These are phyloP conservation scores for Pyrenopolyporus hunteri DNA, from an alignment of 495 filamentous ascomycete genomes.

Conservation along the genomic window DNA sequence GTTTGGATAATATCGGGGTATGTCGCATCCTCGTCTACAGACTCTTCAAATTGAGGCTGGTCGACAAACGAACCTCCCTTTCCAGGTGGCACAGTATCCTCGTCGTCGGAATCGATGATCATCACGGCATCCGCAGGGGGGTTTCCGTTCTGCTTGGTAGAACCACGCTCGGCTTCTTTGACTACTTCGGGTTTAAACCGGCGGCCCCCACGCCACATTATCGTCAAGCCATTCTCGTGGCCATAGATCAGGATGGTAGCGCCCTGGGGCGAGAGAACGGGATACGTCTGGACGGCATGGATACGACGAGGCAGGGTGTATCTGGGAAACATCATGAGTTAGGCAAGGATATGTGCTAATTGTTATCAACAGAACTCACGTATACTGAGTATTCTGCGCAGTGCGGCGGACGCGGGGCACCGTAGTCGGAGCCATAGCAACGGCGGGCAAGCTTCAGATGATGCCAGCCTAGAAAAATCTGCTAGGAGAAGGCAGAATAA, in stretches of 20 bases:
- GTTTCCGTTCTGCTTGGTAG: slow-evolving; percentile 50
- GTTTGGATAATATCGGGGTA: slow-evolving; percentile 65
- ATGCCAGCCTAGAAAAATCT: background rate
- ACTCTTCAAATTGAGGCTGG: slow-evolving; percentile 57
- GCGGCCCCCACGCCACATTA: slow-evolving; percentile 82
- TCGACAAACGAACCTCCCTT: slow-evolving; percentile 44
- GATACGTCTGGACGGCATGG: slow-evolving; percentile 75
- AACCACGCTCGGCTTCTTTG: slow-evolving; percentile 39
- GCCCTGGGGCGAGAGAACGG: slow-evolving; percentile 78
- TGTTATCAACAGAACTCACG: slow-evolving; percentile 20
- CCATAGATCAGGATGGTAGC: slow-evolving; percentile 84
- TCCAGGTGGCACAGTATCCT: slow-evolving; percentile 45
- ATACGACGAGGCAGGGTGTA: slow-evolving; percentile 79
- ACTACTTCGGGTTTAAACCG: slow-evolving; percentile 58
- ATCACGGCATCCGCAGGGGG: slow-evolving; percentile 66
- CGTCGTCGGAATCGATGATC: slow-evolving; percentile 82
- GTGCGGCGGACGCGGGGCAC: slow-evolving; percentile 45
- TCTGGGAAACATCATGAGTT: slow-evolving; percentile 49
- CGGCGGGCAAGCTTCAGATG: slow-evolving; percentile 18
- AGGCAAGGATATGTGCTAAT: background rate
- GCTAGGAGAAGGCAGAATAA: background rate
- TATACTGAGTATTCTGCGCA: slow-evolving; percentile 46
- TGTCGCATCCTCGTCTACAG: slow-evolving; percentile 46
- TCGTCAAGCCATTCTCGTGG: slow-evolving; percentile 75
- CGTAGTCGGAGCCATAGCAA: slow-evolving; percentile 28